Evolutionary conservation across 495 filamentous ascomycete genomes (phyloP).

Genomic region (Paragyromitra xinjiangensis): DNA sequence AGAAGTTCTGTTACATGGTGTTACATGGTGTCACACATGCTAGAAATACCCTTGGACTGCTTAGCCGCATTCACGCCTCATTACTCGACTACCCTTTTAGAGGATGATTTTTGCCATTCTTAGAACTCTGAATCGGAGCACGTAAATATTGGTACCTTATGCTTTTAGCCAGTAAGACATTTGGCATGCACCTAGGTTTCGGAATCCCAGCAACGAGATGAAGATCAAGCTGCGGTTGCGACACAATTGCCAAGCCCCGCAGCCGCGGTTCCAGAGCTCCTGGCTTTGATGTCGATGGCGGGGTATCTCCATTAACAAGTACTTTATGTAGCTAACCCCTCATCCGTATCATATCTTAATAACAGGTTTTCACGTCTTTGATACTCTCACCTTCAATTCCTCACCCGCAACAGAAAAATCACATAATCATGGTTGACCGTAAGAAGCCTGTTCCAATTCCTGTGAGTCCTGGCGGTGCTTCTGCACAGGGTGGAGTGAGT

Average conservation of each 20-base stretch:
- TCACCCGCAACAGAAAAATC: slow-evolving; percentile 7
- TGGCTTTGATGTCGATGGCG: slow-evolving; percentile 19
- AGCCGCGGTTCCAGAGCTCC: slow-evolving; percentile 25
- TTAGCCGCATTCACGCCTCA: neutral
- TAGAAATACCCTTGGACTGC: neutral
- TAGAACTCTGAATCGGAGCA: neutral
- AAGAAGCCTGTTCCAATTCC: slow-evolving; percentile 84
- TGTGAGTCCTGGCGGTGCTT: slow-evolving; percentile 64
- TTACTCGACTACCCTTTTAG: slow-evolving; percentile 1
- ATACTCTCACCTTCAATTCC: slow-evolving; percentile 5
- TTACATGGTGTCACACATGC: neutral
- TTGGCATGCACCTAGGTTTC: neutral
- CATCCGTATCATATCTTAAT: slow-evolving; percentile 16
- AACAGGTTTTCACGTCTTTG: slow-evolving; percentile 2
- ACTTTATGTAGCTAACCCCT: slow-evolving; percentile 36
- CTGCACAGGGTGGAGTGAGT: slow-evolving; percentile 43
- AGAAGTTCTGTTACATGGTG: neutral
- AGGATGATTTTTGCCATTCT: neutral
- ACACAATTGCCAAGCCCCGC: slow-evolving; percentile 27
- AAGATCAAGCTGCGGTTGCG: slow-evolving; percentile 2
- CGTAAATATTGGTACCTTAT: neutral
- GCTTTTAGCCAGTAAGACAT: neutral
- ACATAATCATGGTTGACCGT: slow-evolving; percentile 76
- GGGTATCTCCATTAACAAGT: slow-evolving; percentile 18
- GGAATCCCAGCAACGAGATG: neutral